A percentile compares a stretch with the other conserved stretches of the same genome.
Evolutionary conservation across 345 rosid species (phyloP).

Genomic region (Eucalyptus globulus): DNA sequence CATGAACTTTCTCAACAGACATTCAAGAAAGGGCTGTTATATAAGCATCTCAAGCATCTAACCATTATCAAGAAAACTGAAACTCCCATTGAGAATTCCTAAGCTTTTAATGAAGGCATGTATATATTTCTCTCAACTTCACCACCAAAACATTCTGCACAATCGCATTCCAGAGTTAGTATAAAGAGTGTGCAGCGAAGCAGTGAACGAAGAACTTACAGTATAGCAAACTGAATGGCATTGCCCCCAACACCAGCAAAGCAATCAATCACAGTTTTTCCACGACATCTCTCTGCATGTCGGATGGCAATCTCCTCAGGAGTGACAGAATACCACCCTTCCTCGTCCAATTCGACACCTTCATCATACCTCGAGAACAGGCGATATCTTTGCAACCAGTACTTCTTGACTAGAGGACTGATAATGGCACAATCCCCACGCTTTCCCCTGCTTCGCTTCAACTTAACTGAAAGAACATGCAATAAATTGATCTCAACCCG

Average conservation of each 20-base stretch:
- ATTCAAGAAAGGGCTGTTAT: not conserved
- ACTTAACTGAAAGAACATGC: not conserved
- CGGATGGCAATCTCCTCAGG: constrained; percentile 29
- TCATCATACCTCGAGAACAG: constrained; percentile 31
- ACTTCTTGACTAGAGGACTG: constrained; percentile 10
- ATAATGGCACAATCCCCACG: not conserved
- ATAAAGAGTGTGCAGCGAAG: not conserved
- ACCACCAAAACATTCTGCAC: not conserved
- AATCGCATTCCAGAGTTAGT: not conserved
- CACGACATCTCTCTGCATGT: constrained; percentile 30
- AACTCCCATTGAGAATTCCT: not conserved
- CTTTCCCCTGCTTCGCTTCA: not conserved
- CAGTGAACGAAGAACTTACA: not conserved
- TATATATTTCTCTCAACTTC: not conserved
- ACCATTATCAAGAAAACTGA: not conserved
- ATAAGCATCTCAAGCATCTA: not conserved
- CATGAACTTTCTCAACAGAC: not conserved
- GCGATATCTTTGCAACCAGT: constrained; percentile 29
- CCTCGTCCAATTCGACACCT: constrained; percentile 37
- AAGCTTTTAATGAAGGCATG: not conserved
- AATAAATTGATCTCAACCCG: not conserved
- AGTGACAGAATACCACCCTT: constrained; percentile 40
- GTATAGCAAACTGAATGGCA: constrained; percentile 35
- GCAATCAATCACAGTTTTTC: constrained; percentile 24
- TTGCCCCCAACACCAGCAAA: constrained; percentile 45